Conservation (phyloP, 371 early-diverging fungal genomes). For the Catenaria anguillulae region DNA sequence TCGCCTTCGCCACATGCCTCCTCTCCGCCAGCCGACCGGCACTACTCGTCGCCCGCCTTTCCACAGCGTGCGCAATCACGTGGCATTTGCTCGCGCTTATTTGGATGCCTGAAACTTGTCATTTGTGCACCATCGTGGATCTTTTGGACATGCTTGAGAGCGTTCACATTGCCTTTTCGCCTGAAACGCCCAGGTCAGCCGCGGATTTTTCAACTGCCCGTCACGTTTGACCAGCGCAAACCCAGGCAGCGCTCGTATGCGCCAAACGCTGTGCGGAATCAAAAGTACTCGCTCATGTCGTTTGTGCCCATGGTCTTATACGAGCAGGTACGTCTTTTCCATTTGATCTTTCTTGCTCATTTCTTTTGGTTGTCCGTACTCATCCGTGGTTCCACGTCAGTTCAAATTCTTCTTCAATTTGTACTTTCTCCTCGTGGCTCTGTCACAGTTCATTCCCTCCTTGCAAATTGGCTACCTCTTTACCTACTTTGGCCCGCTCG, state of each 20-base stretch:
- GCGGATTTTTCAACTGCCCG: too few relatives aligned
- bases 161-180: too few relatives aligned
- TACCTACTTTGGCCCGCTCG: conserved; percentile 89
- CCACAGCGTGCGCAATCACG: too few relatives aligned
- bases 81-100: too few relatives aligned
- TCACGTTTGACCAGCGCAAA: neutral
- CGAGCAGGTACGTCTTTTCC: conserved; percentile 53
- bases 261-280: conserved; percentile 85
- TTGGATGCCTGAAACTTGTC: too few relatives aligned
- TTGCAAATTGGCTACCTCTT: conserved; percentile 78
- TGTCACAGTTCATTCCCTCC: conserved; percentile 85
- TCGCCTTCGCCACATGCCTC: too few relatives aligned
- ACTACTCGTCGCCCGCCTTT: too few relatives aligned
- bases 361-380: neutral
- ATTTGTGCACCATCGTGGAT: too few relatives aligned
- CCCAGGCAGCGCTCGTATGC: conserved; percentile 29
- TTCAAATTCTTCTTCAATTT: conserved; percentile 95
- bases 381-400: conserved; percentile 21
- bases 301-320: conserved; percentile 85
- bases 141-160: too few relatives aligned
- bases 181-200: too few relatives aligned
- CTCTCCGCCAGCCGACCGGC: too few relatives aligned
- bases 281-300: conserved; percentile 84
- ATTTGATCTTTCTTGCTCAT: neutral
- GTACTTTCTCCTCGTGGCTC: conserved; percentile 88